These are phyloP conservation scores for Cercophora samala DNA, from an alignment of 495 filamentous ascomycete species.

Conservation along the genomic window DNA sequence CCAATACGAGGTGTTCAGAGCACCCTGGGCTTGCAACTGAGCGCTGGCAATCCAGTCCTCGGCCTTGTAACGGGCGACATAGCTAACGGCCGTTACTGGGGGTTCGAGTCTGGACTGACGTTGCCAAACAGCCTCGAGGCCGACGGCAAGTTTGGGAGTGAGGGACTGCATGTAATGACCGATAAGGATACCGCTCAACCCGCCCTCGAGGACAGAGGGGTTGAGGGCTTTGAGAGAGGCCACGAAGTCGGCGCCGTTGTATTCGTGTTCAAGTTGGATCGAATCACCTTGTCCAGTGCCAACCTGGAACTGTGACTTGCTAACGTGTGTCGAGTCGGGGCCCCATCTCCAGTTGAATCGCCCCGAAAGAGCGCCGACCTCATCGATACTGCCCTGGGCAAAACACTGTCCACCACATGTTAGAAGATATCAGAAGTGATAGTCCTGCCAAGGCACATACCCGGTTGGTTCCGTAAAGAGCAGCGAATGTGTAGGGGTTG, in stretches of 20 bases:
- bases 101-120: slow-evolving; percentile 69
- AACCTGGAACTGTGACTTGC: slow-evolving; percentile 78
- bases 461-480: slow-evolving; percentile 86
- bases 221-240: slow-evolving; percentile 88
- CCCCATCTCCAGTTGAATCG: slow-evolving; percentile 89
- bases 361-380: slow-evolving; percentile 74
- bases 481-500: slow-evolving; percentile 91
- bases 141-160: slow-evolving; percentile 82
- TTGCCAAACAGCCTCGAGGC: slow-evolving; percentile 92
- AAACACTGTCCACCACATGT: slow-evolving; percentile 63
- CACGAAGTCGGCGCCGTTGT: slow-evolving; percentile 86
- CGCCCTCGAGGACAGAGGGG: slow-evolving; percentile 86
- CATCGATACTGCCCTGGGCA: slow-evolving; percentile 92
- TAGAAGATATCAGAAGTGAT: slow-evolving; percentile 2
- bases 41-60: slow-evolving; percentile 87
- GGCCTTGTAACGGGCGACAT: slow-evolving; percentile 84
- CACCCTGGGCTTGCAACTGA: slow-evolving; percentile 79
- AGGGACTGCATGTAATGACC: slow-evolving; percentile 92
- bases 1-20: slow-evolving; percentile 92
- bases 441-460: slow-evolving; percentile 49
- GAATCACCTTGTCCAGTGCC: slow-evolving; percentile 60
- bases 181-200: slow-evolving; percentile 90
- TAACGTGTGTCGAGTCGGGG: slow-evolving; percentile 55
- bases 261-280: slow-evolving; percentile 89
- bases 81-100: slow-evolving; percentile 81